These are phyloP conservation scores for Trametes maxima DNA, from an alignment of 768 basidiomycete species.

Conservation along the genomic window DNA sequence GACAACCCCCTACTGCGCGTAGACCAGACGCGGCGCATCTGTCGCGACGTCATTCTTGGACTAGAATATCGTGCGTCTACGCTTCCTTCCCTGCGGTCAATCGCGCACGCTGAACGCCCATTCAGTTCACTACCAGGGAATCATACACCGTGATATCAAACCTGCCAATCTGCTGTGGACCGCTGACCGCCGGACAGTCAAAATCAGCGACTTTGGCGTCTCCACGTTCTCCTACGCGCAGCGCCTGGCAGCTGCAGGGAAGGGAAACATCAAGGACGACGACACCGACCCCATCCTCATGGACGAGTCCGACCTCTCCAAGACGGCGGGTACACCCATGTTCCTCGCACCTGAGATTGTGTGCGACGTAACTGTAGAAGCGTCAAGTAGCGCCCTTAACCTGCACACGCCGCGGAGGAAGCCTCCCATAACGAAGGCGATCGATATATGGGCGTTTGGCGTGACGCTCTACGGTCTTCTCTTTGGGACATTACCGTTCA, in stretches of 20 bases:
- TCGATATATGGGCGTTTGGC: slow-evolving; percentile 98
- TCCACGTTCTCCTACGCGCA: slow-evolving; percentile 95
- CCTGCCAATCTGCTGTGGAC: slow-evolving; percentile 96
- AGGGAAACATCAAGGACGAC: slow-evolving; percentile 34
- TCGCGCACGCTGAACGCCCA: background rate
- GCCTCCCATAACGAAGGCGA: slow-evolving; percentile 82
- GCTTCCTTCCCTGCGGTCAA: slow-evolving; percentile 17
- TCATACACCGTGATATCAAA: slow-evolving; percentile 99
- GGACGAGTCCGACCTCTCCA: slow-evolving; percentile 85
- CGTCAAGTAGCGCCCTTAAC: slow-evolving; percentile 38
- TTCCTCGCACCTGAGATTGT: slow-evolving; percentile 97
- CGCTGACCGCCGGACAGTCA: slow-evolving; percentile 82
- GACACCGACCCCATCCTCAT: slow-evolving; percentile 64
- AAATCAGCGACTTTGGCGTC: slow-evolving; percentile 98
- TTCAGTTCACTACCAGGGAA: slow-evolving; percentile 95
- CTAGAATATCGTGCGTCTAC: slow-evolving; percentile 85
- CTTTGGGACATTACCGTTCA: slow-evolving; percentile 85
- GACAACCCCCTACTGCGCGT: slow-evolving; percentile 78
- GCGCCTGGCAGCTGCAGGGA: slow-evolving; percentile 65
- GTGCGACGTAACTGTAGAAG: slow-evolving; percentile 48
- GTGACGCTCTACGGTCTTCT: slow-evolving; percentile 94
- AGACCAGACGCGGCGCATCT: slow-evolving; percentile 81
- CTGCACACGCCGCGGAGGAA: slow-evolving; percentile 35
- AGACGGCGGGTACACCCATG: slow-evolving; percentile 92
- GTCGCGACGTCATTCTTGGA: slow-evolving; percentile 91